Evolutionary conservation across 2,329 filamentous ascomycete species (phyloP).

Genomic region (Ustilaginoidea virens): DNA sequence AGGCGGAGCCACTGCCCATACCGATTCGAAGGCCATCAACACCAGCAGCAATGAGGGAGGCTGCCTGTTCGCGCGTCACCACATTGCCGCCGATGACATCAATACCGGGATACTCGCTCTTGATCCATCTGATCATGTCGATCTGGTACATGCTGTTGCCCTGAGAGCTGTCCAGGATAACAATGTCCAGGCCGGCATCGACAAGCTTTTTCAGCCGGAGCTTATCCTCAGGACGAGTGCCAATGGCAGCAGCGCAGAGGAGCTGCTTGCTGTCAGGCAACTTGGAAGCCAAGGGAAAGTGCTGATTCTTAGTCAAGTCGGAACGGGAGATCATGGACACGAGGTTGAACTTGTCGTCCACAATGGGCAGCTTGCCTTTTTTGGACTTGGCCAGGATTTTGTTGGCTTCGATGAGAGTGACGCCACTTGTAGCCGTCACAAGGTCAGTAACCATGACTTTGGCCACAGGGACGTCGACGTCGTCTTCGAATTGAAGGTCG

Average conservation of each 20-base stretch:
- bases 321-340: slow-evolving; percentile 87
- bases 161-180: slow-evolving; percentile 90
- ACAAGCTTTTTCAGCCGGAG: slow-evolving; percentile 71
- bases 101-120: slow-evolving; percentile 67
- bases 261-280: slow-evolving; percentile 94
- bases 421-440: slow-evolving; percentile 70
- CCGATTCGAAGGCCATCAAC: slow-evolving; percentile 94
- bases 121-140: slow-evolving; percentile 95
- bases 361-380: slow-evolving; percentile 95
- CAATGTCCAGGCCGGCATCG: slow-evolving; percentile 88
- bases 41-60: slow-evolving; percentile 78
- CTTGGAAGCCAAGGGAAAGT: slow-evolving; percentile 94
- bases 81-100: slow-evolving; percentile 98
- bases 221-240: slow-evolving; percentile 90
- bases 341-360: slow-evolving; percentile 70
- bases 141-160: slow-evolving; percentile 98
- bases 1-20: slow-evolving; percentile 96
- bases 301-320: slow-evolving; percentile 95
- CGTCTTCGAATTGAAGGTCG: slow-evolving; percentile 91
- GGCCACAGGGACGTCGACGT: slow-evolving; percentile 56
- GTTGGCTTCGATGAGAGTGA: slow-evolving; percentile 80
- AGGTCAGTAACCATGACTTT: slow-evolving; percentile 93
- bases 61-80: slow-evolving; percentile 92
- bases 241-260: slow-evolving; percentile 87
- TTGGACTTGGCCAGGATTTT: slow-evolving; percentile 85